These are phyloP conservation scores for Dactylellina parvicollis DNA, from an alignment of 2,329 filamentous ascomycete species.

Conservation along the genomic window DNA sequence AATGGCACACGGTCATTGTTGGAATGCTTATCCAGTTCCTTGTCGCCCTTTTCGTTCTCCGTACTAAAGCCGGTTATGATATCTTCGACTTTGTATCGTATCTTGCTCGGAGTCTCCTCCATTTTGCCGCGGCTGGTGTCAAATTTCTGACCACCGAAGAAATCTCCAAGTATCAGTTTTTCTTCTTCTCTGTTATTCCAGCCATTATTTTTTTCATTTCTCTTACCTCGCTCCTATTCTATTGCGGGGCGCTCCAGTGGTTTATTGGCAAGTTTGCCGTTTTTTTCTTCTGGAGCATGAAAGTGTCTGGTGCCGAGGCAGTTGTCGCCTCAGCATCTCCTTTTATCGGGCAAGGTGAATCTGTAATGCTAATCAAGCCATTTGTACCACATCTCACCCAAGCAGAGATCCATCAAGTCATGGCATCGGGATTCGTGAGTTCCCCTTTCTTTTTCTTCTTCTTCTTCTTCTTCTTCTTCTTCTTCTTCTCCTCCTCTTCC, in stretches of 20 bases:
- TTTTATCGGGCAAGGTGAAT: slow-evolving; percentile 94
- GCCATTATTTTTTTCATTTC: slow-evolving; percentile 97
- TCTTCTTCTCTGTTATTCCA: slow-evolving; percentile 82
- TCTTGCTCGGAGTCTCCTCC: slow-evolving; percentile 77
- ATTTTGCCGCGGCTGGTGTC: slow-evolving; percentile 78
- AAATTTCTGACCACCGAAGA: slow-evolving; percentile 72
- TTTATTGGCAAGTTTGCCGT: slow-evolving; percentile 85
- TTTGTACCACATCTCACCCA: slow-evolving; percentile 86
- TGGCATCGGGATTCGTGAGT: slow-evolving; percentile 77
- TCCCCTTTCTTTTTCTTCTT: too few relatives aligned
- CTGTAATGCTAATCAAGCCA: slow-evolving; percentile 87
- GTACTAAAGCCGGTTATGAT: slow-evolving; percentile 81
- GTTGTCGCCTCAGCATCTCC: slow-evolving; percentile 91
- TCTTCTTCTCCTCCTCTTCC: too few relatives aligned
- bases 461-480: too few relatives aligned
- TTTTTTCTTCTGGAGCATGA: slow-evolving; percentile 91
- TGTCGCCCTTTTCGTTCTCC: slow-evolving; percentile 85
- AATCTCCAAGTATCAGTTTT: slow-evolving; percentile 68
- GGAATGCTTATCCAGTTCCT: slow-evolving; percentile 91
- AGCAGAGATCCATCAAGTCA: slow-evolving; percentile 89
- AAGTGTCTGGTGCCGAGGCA: slow-evolving; percentile 89
- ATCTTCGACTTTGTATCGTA: slow-evolving; percentile 90
- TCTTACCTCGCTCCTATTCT: slow-evolving; percentile 86
- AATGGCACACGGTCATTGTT: slow-evolving; percentile 84
- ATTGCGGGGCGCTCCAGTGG: slow-evolving; percentile 85